Conservation (phyloP, 2,329 filamentous ascomycete genomes). For the Colletotrichum melonis region DNA sequence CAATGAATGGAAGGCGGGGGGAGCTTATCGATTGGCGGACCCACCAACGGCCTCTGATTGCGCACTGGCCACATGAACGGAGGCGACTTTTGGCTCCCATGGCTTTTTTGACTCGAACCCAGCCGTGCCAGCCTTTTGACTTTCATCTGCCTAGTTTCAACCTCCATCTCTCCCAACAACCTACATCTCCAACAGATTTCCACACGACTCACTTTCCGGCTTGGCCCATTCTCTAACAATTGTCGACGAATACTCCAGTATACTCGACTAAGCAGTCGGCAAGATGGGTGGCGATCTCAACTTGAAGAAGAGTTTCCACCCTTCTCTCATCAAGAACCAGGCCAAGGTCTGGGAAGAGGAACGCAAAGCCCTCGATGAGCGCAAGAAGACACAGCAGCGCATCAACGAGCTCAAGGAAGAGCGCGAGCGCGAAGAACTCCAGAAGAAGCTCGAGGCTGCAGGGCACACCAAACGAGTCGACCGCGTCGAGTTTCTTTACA, state of each 20-base stretch:
- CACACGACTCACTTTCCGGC: background rate
- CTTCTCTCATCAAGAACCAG: constrained; percentile 90
- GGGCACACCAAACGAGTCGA: constrained; percentile 84
- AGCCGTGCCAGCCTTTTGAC: background rate
- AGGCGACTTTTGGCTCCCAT: constrained; percentile 22
- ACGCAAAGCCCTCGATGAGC: constrained; percentile 91
- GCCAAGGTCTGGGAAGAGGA: constrained; percentile 91
- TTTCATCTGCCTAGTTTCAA: background rate
- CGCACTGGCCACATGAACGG: constrained; percentile 19
- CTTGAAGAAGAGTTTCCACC: constrained; percentile 95
- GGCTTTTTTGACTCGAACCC: background rate
- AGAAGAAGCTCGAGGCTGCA: constrained; percentile 87
- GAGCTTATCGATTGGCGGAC: constrained; percentile 36
- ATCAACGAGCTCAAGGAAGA: constrained; percentile 95
- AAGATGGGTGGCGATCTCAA: constrained; percentile 96
- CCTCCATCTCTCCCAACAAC: background rate
- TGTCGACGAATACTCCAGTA: background rate
- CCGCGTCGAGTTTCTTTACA: constrained; percentile 98
- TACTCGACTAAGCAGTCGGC: constrained; percentile 39
- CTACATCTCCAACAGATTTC: background rate
- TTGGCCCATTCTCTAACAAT: background rate
- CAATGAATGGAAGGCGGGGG: constrained; percentile 29
- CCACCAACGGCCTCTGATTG: background rate
- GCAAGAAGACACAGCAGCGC: constrained; percentile 92
- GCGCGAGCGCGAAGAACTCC: constrained; percentile 89